Percentiles rank a stretch among this genome's conserved stretches.
Conservation (phyloP, 2,329 filamentous ascomycete genomes). For the Neofusicoccum sp. region DNA sequence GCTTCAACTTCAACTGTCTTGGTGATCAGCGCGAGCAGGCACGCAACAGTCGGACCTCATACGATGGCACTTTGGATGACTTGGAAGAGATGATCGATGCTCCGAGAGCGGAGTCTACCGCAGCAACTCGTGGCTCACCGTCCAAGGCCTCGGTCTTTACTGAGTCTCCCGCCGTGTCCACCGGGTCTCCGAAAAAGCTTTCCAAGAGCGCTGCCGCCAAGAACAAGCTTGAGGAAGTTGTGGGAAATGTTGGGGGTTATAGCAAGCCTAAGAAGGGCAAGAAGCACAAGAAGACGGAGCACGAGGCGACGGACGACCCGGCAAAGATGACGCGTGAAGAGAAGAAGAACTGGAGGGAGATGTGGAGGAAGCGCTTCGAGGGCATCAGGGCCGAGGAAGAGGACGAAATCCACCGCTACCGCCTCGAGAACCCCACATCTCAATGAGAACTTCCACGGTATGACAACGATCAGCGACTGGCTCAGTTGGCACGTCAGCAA, state of each 20-base stretch:
- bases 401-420: conserved; percentile 14
- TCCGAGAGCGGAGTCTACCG: conserved; percentile 21
- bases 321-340: conserved; percentile 37
- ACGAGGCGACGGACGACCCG: conserved; percentile 24
- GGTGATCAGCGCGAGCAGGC: conserved; percentile 23
- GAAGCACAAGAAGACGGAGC: conserved; percentile 38
- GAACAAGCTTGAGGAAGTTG: conserved; percentile 47
- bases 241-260: conserved; percentile 39
- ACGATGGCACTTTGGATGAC: conserved; percentile 41
- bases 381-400: conserved; percentile 33
- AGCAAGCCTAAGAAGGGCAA: not conserved
- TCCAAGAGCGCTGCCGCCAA: conserved; percentile 44
- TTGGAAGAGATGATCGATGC: conserved; percentile 29
- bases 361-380: conserved; percentile 38
- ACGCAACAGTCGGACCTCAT: conserved; percentile 30
- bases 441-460: not conserved
- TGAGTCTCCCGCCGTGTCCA: conserved; percentile 27
- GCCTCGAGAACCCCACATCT: not conserved
- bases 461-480: conserved; percentile 2
- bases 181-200: conserved; percentile 35
- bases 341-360: conserved; percentile 32
- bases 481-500: not conserved
- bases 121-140: conserved; percentile 25
- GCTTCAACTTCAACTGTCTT: conserved; percentile 25
- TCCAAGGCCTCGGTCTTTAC: conserved; percentile 16